A percentile compares a stretch with the other conserved stretches of the same genome.
Evolutionary conservation across 371 early-diverging fungal species (phyloP).

Genomic region (Rhizopus stolonifer): DNA sequence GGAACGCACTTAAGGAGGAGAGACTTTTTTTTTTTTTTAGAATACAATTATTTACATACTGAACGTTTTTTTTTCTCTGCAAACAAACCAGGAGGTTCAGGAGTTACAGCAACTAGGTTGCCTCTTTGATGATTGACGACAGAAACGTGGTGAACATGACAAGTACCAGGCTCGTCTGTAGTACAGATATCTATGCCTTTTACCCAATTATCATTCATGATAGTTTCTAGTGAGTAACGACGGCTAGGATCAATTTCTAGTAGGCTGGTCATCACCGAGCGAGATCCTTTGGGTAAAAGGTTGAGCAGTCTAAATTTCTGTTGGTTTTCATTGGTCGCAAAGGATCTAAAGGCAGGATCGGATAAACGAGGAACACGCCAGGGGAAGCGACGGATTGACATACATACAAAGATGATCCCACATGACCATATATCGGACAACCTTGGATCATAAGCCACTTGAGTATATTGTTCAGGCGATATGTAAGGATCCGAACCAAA

Average conservation of each 20-base stretch:
- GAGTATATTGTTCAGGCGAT: constrained; percentile 83
- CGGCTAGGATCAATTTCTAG: constrained; percentile 52
- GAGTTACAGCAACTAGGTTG: constrained; percentile 41
- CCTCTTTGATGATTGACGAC: constrained; percentile 23
- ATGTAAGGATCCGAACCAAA: constrained; percentile 91
- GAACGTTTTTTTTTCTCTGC: constrained; percentile 41
- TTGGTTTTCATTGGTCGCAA: constrained; percentile 42
- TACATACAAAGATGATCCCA: constrained; percentile 75
- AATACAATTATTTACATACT: neutral
- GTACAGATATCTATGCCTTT: constrained; percentile 59
- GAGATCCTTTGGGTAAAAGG: constrained; percentile 47
- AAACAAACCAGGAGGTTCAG: constrained; percentile 45
- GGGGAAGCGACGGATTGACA: constrained; percentile 74
- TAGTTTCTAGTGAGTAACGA: constrained; percentile 44
- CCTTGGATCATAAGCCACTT: constrained; percentile 63
- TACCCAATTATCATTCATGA: constrained; percentile 55
- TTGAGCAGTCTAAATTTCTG: constrained; percentile 47
- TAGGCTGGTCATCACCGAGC: constrained; percentile 47
- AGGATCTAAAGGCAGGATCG: constrained; percentile 55
- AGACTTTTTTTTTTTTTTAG: neutral
- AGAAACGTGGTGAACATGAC: constrained; percentile 53
- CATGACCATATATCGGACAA: constrained; percentile 76
- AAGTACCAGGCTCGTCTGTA: constrained; percentile 33
- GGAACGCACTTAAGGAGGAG: neutral
- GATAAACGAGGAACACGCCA: constrained; percentile 66